A percentile compares a stretch with the other conserved stretches of the same genome.
Evolutionary conservation across 1,284 basidiomycete genomes (phyloP).

Genomic region (Rhodotorula sp.): DNA sequence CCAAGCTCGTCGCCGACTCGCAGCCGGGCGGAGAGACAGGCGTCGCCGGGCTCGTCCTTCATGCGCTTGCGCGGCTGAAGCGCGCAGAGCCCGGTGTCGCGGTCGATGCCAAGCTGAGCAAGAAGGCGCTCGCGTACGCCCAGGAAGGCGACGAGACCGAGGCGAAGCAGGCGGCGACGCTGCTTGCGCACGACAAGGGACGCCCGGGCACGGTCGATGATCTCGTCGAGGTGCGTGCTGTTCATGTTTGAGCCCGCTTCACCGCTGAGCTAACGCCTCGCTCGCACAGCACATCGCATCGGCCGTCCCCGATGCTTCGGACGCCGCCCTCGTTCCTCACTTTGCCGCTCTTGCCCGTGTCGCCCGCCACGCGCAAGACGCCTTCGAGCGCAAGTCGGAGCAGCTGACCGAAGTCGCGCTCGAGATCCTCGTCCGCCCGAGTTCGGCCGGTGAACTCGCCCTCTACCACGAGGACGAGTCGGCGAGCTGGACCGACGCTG

Average conservation of each 20-base stretch:
- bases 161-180: constrained; percentile 83
- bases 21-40: constrained; percentile 56
- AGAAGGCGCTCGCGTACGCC: constrained; percentile 66
- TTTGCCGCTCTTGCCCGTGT: constrained; percentile 74
- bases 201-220: constrained; percentile 61
- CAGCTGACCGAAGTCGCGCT: constrained; percentile 70
- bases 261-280: background rate
- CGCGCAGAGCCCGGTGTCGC: constrained; percentile 62
- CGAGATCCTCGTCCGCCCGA: constrained; percentile 68
- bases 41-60: constrained; percentile 69
- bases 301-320: constrained; percentile 58
- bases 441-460: background rate
- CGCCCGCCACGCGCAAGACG: constrained; percentile 63
- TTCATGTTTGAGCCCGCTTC: constrained; percentile 8
- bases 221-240: constrained; percentile 63
- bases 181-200: constrained; percentile 58
- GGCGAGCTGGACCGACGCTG: constrained; percentile 71
- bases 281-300: constrained; percentile 61
- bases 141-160: constrained; percentile 54
- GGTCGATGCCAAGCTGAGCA: constrained; percentile 64
- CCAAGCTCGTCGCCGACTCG: constrained; percentile 59
- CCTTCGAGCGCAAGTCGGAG: constrained; percentile 75
- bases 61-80: constrained; percentile 70
- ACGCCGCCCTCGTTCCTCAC: constrained; percentile 65
- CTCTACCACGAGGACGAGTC: constrained; percentile 48